Evolutionary conservation across 1,284 basidiomycete species (phyloP).

Genomic region (Pyrrhoderma lamaoense): DNA sequence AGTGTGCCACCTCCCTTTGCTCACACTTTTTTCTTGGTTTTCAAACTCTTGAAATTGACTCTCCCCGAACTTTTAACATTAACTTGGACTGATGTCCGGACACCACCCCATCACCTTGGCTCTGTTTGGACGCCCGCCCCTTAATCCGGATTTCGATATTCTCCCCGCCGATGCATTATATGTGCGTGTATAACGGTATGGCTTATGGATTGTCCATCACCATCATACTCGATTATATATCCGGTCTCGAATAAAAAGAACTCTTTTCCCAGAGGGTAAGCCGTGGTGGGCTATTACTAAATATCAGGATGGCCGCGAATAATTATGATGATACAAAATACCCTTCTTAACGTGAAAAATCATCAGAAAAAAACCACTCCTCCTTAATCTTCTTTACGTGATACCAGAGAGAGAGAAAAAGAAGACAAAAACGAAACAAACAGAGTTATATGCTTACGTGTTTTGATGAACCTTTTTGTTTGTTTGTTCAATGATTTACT

Average conservation of each 20-base stretch:
- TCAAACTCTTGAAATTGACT: not conserved
- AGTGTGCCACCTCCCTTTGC: constrained; percentile 15
- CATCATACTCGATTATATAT: not conserved
- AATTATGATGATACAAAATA: no score
- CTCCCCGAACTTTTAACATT: not conserved
- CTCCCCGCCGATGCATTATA: not conserved
- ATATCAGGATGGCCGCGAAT: no score
- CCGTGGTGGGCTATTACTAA: constrained; percentile 41
- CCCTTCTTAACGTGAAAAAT: not conserved
- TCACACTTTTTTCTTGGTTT: not conserved
- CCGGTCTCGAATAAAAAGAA: not conserved
- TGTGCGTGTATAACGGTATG: not conserved
- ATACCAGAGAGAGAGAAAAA: no score
- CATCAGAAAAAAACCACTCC: not conserved
- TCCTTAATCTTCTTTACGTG: no score
- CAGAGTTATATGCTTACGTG: no score
- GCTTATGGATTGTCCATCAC: not conserved
- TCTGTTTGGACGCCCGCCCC: no score
- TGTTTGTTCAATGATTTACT: no score
- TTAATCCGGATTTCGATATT: not conserved
- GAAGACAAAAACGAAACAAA: no score
- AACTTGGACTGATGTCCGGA: not conserved
- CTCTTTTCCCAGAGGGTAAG: constrained; percentile 41
- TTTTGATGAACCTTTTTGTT: no score
- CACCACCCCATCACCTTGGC: no score